Conservation (phyloP, 371 early-diverging fungal genomes). For the Mucor sp. region DNA sequence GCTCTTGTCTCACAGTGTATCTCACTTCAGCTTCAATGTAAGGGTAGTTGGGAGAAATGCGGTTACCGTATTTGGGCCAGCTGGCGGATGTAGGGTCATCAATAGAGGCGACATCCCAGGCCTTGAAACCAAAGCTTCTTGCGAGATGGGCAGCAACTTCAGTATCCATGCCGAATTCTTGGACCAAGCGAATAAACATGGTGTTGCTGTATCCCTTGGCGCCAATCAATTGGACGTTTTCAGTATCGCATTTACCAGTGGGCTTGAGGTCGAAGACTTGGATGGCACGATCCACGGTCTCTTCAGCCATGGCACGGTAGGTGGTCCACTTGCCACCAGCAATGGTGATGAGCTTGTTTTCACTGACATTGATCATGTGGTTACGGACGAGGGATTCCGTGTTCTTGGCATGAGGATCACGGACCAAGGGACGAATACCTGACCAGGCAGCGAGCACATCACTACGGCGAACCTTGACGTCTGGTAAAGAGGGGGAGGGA, state of each 20-base stretch:
- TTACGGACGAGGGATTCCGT: constrained; percentile 96
- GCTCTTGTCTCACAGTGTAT: constrained; percentile 92
- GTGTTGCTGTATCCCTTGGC: constrained; percentile 85
- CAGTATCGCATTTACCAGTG: constrained; percentile 67
- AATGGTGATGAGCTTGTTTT: constrained; percentile 90
- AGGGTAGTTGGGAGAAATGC: constrained; percentile 83
- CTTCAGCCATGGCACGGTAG: constrained; percentile 98
- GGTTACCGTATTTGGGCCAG: constrained; percentile 75
- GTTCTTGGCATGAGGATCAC: constrained; percentile 90
- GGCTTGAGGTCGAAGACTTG: constrained; percentile 68
- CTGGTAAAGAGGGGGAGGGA: constrained; percentile 19
- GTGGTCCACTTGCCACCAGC: constrained; percentile 99
- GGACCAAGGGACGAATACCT: constrained; percentile 98
- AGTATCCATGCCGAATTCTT: constrained; percentile 92
- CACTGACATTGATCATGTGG: constrained; percentile 92
- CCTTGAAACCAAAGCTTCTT: constrained; percentile 80
- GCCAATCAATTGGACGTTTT: constrained; percentile 82
- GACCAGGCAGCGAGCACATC: constrained; percentile 99
- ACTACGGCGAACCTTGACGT: constrained; percentile 91
- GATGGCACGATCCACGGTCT: constrained; percentile 94
- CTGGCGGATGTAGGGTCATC: constrained; percentile 69
- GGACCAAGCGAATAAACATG: constrained; percentile 90
- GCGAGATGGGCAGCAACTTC: constrained; percentile 93
- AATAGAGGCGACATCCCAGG: constrained; percentile 86
- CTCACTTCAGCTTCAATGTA: constrained; percentile 96